Evolutionary conservation across 768 basidiomycete genomes (phyloP).

Genomic region (Boletus insuetus): DNA sequence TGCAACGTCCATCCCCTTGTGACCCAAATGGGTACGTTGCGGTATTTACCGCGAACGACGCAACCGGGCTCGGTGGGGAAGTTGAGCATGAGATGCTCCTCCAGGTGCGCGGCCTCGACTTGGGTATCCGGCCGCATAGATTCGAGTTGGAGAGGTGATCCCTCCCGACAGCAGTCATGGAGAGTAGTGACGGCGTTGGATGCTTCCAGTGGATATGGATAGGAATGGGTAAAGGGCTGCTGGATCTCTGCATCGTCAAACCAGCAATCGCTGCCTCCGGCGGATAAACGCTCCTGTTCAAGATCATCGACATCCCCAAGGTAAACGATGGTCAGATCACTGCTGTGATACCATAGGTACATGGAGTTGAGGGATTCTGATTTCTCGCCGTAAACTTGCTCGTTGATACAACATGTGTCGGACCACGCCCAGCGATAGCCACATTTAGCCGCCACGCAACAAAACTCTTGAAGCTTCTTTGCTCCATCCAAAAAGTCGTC

Average conservation of each 20-base stretch:
- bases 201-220: background rate
- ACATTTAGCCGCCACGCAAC: constrained; percentile 27
- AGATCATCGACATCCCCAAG: constrained; percentile 28
- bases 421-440: constrained; percentile 32
- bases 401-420: constrained; percentile 30
- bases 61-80: background rate
- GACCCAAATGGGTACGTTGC: constrained; percentile 15
- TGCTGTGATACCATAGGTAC: constrained; percentile 28
- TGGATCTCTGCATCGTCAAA: constrained; percentile 18
- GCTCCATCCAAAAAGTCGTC: background rate
- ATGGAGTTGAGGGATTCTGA: constrained; percentile 31
- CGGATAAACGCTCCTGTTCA: constrained; percentile 10
- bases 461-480: constrained; percentile 28
- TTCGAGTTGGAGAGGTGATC: background rate
- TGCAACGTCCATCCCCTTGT: constrained; percentile 29
- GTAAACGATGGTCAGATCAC: constrained; percentile 29
- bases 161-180: constrained; percentile 1
- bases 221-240: constrained; percentile 7
- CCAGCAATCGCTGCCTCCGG: constrained; percentile 2
- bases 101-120: constrained; percentile 14
- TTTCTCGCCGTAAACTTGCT: constrained; percentile 20
- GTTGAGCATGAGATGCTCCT: constrained; percentile 6
- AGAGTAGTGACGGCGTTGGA: constrained; percentile 1
- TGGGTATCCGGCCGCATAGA: constrained; percentile 19
- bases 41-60: constrained; percentile 1